Conservation (phyloP, 176 grass and related monocot species). For the Juncus effusus region DNA sequence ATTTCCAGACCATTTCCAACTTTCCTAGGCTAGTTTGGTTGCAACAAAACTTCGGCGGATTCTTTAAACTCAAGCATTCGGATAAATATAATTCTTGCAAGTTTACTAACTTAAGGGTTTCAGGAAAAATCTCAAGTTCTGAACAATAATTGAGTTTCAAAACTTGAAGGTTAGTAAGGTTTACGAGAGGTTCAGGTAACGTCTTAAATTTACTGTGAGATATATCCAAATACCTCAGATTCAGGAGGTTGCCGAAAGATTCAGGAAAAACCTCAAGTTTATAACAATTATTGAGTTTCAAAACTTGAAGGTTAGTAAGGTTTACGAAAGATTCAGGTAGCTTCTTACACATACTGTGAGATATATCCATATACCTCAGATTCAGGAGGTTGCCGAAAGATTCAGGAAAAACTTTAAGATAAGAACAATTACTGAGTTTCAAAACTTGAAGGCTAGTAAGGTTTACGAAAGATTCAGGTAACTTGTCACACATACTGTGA, state of each 20-base stretch:
- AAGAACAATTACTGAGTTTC: no score
- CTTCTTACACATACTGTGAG: conserved; percentile 2
- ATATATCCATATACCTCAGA: not conserved
- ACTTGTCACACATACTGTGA: not conserved
- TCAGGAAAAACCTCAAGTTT: no score
- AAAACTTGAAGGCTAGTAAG: not conserved
- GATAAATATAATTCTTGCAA: no score
- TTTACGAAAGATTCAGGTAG: not conserved
- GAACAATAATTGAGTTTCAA: no score
- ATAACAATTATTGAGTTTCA: no score
- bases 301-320: not conserved
- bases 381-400: conserved; percentile 19
- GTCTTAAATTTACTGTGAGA: conserved; percentile 9
- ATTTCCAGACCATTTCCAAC: no score
- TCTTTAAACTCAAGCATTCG: no score
- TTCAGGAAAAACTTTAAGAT: no score
- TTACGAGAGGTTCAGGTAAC: not conserved
- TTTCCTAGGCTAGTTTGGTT: no score
- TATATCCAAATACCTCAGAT: not conserved
- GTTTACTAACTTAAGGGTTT: no score
- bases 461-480: not conserved
- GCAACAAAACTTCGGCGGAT: no score
- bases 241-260: conserved; percentile 20
- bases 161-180: not conserved
- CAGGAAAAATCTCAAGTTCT: no score